Percentiles rank a stretch among this genome's conserved stretches.
phyloP scores from a whole-genome alignment of 495 filamentous ascomycete species.

The Apodospora peruviana region DNA sequence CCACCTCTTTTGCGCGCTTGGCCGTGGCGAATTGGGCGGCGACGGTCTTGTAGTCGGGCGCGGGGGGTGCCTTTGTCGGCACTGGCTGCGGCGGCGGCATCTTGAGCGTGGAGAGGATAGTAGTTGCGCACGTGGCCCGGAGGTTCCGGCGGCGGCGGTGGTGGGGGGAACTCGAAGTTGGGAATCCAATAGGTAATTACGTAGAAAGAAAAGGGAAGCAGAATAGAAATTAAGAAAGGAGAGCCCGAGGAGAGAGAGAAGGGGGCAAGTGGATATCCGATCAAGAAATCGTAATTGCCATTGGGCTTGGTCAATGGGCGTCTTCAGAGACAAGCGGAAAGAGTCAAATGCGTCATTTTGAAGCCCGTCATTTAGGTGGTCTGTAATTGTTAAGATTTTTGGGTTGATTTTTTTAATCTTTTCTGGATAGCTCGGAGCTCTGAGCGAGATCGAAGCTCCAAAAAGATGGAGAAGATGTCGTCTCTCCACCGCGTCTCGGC shows the following conservation, averaged over 20 bases:
- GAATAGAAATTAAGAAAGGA: background rate
- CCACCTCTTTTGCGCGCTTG: slow-evolving; percentile 37
- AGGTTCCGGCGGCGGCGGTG: background rate
- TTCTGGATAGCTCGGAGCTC: background rate
- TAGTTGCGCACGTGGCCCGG: background rate
- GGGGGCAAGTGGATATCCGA: slow-evolving; percentile 2
- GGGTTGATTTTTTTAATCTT: background rate
- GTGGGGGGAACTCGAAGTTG: background rate
- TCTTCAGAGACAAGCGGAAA: background rate
- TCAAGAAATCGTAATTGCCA: slow-evolving; percentile 14
- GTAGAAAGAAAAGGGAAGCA: slow-evolving; percentile 1
- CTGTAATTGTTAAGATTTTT: background rate
- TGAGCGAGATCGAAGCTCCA: background rate
- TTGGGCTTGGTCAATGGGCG: slow-evolving; percentile 3
- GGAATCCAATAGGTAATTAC: too few species aligned
- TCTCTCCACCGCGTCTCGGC: background rate
- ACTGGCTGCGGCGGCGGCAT: slow-evolving; percentile 11
- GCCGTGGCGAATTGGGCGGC: slow-evolving; percentile 42
- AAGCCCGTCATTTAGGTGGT: background rate
- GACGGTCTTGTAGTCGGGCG: slow-evolving; percentile 36
- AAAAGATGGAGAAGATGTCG: background rate
- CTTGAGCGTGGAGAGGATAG: background rate
- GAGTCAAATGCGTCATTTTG: slow-evolving; percentile 21
- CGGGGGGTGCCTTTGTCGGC: slow-evolving; percentile 13
- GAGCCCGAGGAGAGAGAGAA: slow-evolving; percentile 5